Evolutionary conservation across 345 rosid species (phyloP), one percentile per base, ranked within the genome.

Genomic region (Eucalyptus camaldulensis): DNA sequence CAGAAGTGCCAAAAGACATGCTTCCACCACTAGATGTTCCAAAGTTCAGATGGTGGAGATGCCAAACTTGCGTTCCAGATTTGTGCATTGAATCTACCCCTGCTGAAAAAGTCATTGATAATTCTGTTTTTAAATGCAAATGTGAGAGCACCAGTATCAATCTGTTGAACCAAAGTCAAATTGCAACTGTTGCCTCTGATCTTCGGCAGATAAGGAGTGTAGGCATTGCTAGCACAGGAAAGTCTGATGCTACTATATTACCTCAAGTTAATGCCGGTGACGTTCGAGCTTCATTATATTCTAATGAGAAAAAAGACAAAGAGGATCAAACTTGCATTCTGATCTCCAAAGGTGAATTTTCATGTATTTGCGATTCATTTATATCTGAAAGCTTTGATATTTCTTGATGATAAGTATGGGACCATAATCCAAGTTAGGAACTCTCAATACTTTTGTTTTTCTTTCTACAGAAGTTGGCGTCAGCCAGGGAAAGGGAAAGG

Each of bases 401-500:
- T 86, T 27, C 83, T 72, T 37, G 83, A 51, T 13, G 29, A 53
- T 49, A 40, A 33, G 17, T 86, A 58, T 50, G 65, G 67, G 87
- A n/a, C 33, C 54, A 40, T 19, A 27, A 40, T 51, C 62, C 87
- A 51, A n/a, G 45, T 10, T 31, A 86, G 87, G 67, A 31, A 33
- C 47, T 51, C 17, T 50, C 69, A n/a, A 19, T 86, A 53, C n/a
- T 51, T 53, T 53, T 17, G n/a, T 54, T 22, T 31, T 53, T 51
- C 45, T 47, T 53, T 80, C 44, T 65, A 72, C 90, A 54, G 92
- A 90, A 86, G 91, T 87, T 90, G 86, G 62, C 14, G 44, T 60
- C 80, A 88, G 65, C 94, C 72, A 90, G 89, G 89, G 67, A 88
- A 88, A 91, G 88, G 92, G 89, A 86, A 89, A 89, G 87, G 25